Percentiles rank a stretch among this genome's conserved stretches.
Conservation (phyloP, 306 rosid genomes). For the Corylus heterophylla region DNA sequence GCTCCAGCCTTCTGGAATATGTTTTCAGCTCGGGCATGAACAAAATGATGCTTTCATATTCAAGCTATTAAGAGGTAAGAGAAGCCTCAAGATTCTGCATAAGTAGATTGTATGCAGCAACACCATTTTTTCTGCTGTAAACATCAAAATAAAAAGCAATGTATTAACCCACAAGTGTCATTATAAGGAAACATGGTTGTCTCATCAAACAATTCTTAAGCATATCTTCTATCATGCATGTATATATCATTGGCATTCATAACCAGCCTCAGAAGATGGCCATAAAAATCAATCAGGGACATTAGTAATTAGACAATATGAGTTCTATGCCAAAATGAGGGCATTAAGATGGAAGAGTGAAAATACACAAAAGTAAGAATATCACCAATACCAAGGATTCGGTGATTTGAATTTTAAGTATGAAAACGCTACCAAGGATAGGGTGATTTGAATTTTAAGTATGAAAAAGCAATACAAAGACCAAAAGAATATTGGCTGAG, state of each 20-base stretch:
- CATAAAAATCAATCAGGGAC: neutral
- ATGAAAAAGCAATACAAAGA: neutral
- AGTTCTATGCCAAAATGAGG: neutral
- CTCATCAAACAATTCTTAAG: neutral
- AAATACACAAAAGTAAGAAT: neutral
- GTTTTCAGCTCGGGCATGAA: constrained; percentile 23
- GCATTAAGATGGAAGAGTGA: neutral
- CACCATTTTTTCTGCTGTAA: constrained; percentile 75
- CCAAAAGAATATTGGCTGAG: neutral
- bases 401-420: neutral
- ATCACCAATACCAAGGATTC: neutral
- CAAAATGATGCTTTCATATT: constrained; percentile 15
- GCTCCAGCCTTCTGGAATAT: constrained; percentile 59
- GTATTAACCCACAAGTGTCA: neutral
- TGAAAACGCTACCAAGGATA: neutral
- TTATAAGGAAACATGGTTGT: neutral
- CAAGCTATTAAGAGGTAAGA: constrained; percentile 17
- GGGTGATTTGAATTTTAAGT: neutral
- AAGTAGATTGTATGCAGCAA: constrained; percentile 54
- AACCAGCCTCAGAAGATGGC: neutral
- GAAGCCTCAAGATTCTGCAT: constrained; percentile 51
- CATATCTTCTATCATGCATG: neutral
- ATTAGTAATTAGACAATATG: neutral
- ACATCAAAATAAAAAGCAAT: neutral
- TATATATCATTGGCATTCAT: neutral